phyloP scores from a whole-genome alignment of 129 eudicot genomes.

The Centella asiatica region DNA sequence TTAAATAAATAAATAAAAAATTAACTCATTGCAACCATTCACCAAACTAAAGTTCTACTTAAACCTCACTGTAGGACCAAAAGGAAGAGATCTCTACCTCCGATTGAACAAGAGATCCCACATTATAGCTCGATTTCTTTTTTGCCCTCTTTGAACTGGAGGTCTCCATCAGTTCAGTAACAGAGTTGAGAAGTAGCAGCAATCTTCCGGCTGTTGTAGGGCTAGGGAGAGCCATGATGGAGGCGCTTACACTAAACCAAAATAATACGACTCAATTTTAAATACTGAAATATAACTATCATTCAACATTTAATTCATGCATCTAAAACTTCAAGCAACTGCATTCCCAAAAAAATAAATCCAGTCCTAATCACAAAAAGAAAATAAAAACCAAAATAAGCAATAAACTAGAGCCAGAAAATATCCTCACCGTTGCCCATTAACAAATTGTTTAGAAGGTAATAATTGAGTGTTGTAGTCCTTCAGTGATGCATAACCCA shows the following conservation, averaged over 20 bases:
- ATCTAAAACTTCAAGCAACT: no score
- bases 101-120: conserved; percentile 70
- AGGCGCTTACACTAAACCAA: conserved; percentile 53
- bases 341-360: neutral
- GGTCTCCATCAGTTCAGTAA: conserved; percentile 40
- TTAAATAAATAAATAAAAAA: no score
- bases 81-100: conserved; percentile 40
- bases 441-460: conserved; percentile 41
- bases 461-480: conserved; percentile 84
- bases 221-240: conserved; percentile 67
- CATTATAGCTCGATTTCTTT: conserved; percentile 53
- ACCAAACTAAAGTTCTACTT: neutral
- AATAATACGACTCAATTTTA: neutral
- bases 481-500: conserved; percentile 75
- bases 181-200: conserved; percentile 67
- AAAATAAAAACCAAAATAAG: neutral
- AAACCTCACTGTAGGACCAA: neutral
- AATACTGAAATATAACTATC: neutral
- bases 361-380: neutral
- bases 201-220: conserved; percentile 65
- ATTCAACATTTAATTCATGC: neutral
- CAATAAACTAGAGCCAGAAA: neutral
- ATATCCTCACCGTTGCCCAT: conserved; percentile 53
- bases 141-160: conserved; percentile 82
- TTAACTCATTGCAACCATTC: neutral